These are phyloP conservation scores for Eucalyptus cloeziana DNA, from an alignment of 345 rosid genomes.

Conservation along the genomic window DNA sequence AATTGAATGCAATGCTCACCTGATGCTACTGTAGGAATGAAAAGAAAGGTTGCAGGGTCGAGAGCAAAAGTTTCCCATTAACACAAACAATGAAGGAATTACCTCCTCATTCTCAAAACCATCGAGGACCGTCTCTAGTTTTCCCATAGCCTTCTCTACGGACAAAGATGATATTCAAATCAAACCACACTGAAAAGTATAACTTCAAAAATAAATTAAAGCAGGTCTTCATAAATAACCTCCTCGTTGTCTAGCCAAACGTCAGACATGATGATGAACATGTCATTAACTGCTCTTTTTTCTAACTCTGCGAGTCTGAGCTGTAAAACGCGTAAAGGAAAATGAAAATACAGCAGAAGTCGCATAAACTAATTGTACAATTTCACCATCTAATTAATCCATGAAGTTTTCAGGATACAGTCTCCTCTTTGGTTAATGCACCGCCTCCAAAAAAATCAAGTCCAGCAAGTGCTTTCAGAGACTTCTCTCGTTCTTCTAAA, in stretches of 20 bases:
- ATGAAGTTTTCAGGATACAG: slow-evolving; percentile 34
- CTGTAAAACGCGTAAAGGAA: slow-evolving; percentile 33
- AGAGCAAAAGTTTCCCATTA: slow-evolving; percentile 91
- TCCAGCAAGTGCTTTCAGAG: slow-evolving; percentile 52
- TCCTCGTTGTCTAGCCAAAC: slow-evolving; percentile 85
- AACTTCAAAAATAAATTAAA: neutral
- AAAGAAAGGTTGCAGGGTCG: slow-evolving; percentile 73
- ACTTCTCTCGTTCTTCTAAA: slow-evolving; percentile 69
- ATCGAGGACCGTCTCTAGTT: slow-evolving; percentile 63
- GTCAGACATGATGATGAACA: slow-evolving; percentile 88
- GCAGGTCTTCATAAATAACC: slow-evolving; percentile 23
- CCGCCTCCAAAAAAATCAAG: slow-evolving; percentile 89
- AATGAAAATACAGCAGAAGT: neutral
- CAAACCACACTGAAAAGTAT: slow-evolving; percentile 8
- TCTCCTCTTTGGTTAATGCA: slow-evolving; percentile 59
- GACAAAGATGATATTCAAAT: slow-evolving; percentile 18
- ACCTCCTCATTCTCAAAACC: slow-evolving; percentile 74
- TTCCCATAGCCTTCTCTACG: slow-evolving; percentile 64
- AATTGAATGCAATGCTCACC: slow-evolving; percentile 25
- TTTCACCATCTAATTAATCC: neutral
- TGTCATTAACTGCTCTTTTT: slow-evolving; percentile 57
- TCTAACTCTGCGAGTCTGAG: slow-evolving; percentile 54
- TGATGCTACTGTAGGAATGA: slow-evolving; percentile 63
- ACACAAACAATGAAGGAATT: slow-evolving; percentile 88
- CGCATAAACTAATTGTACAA: neutral